These are phyloP conservation scores for Alternaria ethzedia DNA, from an alignment of 2,329 filamentous ascomycete genomes.

Conservation along the genomic window DNA sequence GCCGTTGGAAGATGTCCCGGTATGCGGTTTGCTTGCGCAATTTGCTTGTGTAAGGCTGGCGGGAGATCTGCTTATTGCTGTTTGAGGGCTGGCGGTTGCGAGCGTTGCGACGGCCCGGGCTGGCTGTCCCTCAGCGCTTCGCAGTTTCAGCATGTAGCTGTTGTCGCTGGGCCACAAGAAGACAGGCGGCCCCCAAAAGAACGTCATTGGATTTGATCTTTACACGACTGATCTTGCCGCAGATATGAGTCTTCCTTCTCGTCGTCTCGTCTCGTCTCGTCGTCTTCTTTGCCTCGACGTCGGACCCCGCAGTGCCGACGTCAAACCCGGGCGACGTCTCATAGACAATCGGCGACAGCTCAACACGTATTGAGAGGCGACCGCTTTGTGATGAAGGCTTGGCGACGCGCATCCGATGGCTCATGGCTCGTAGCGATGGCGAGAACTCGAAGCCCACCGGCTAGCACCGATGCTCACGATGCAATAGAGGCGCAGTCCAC, in stretches of 20 bases:
- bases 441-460: not conserved
- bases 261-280: not conserved
- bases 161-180: slow-evolving; percentile 6
- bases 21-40: slow-evolving; percentile 23
- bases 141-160: slow-evolving; percentile 26
- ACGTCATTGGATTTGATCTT: not conserved
- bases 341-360: not conserved
- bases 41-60: slow-evolving; percentile 12
- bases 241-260: not conserved
- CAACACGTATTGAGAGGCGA: slow-evolving; percentile 1
- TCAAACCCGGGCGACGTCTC: not conserved
- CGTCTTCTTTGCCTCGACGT: not conserved
- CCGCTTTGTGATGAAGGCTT: not conserved
- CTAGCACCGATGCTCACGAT: slow-evolving; percentile 12
- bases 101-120: slow-evolving; percentile 8
- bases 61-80: slow-evolving; percentile 7
- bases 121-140: slow-evolving; percentile 23
- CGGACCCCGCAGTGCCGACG: not conserved
- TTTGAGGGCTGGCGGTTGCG: slow-evolving; percentile 20
- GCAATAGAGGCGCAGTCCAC: slow-evolving; percentile 22
- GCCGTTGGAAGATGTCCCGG: slow-evolving; percentile 15
- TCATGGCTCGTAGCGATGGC: not conserved
- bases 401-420: not conserved
- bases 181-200: slow-evolving; percentile 4
- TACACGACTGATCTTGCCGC: not conserved